Conservation (phyloP, 2,329 filamentous ascomycete genomes). For the Mycosphaerelloides madeirae region DNA sequence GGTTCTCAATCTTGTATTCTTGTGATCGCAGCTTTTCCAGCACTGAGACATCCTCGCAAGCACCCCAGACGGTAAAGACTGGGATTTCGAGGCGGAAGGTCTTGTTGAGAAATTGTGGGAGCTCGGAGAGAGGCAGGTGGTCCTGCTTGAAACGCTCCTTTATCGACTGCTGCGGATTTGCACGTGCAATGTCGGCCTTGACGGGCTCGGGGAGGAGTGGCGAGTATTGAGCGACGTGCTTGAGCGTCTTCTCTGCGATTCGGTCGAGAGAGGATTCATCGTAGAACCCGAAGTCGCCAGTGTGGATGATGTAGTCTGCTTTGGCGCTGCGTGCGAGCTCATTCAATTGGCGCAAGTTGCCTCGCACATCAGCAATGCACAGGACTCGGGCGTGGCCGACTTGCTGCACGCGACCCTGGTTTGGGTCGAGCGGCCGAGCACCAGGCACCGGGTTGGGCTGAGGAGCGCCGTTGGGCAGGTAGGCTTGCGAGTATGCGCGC, state of each 20-base stretch:
- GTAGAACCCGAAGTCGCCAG: conserved; percentile 98
- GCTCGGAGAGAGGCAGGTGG: conserved; percentile 86
- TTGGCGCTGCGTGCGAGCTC: conserved; percentile 91
- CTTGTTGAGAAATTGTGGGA: conserved; percentile 81
- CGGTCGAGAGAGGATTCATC: conserved; percentile 92
- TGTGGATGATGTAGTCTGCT: conserved; percentile 97
- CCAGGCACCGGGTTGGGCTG: conserved; percentile 33
- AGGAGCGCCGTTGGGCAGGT: conserved; percentile 43
- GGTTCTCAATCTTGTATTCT: conserved; percentile 95
- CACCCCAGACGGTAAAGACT: conserved; percentile 98
- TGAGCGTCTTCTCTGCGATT: conserved; percentile 97
- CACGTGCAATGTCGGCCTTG: conserved; percentile 61
- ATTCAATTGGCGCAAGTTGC: conserved; percentile 91
- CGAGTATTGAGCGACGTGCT: conserved; percentile 98
- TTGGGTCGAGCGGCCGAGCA: conserved; percentile 46
- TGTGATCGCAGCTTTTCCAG: conserved; percentile 95
- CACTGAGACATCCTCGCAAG: conserved; percentile 95
- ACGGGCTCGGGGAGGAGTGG: conserved; percentile 78
- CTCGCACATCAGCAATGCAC: conserved; percentile 51
- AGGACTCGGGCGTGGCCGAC: conserved; percentile 46
- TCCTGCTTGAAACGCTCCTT: conserved; percentile 78
- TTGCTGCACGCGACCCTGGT: conserved; percentile 50
- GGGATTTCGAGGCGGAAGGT: conserved; percentile 89
- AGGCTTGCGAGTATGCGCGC: conserved; percentile 46
- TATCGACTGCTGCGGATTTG: conserved; percentile 64